Evolutionary conservation across 2,329 filamentous ascomycete species (phyloP).

Genomic region (Pseudogymnoascus sp.): DNA sequence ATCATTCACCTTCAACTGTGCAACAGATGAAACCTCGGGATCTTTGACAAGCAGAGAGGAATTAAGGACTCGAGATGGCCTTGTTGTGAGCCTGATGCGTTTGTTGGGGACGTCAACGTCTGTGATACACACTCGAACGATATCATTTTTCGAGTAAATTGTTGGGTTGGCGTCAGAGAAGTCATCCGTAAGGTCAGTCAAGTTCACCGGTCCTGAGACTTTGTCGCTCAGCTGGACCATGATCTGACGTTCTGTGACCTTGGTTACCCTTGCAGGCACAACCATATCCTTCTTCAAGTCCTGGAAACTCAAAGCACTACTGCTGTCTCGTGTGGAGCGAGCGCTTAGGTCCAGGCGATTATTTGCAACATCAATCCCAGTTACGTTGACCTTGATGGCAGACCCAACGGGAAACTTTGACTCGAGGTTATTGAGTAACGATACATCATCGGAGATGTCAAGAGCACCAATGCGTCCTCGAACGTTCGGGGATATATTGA

Average conservation of each 20-base stretch:
- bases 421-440: constrained; percentile 65
- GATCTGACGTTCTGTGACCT: constrained; percentile 73
- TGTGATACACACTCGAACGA: constrained; percentile 79
- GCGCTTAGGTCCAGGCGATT: constrained; percentile 80
- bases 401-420: constrained; percentile 85
- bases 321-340: constrained; percentile 48
- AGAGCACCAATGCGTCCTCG: constrained; percentile 75
- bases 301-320: constrained; percentile 56
- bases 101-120: constrained; percentile 79
- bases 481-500: constrained; percentile 81
- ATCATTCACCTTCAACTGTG: constrained; percentile 69
- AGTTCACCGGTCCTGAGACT: constrained; percentile 69
- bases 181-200: constrained; percentile 80
- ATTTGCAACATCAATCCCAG: constrained; percentile 62
- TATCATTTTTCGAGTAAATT: constrained; percentile 72
- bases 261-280: constrained; percentile 75
- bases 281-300: constrained; percentile 72
- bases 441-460: constrained; percentile 81
- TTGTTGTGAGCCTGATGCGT: constrained; percentile 69
- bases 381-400: constrained; percentile 72
- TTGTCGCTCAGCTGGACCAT: constrained; percentile 77
- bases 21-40: constrained; percentile 62
- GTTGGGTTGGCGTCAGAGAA: constrained; percentile 72
- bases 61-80: constrained; percentile 82
- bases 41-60: constrained; percentile 76